A percentile compares a stretch with the other conserved stretches of the same genome.
These are phyloP conservation scores for Saturnispora gosingensis DNA, from an alignment of 805 yeast genomes.

Conservation along the genomic window DNA sequence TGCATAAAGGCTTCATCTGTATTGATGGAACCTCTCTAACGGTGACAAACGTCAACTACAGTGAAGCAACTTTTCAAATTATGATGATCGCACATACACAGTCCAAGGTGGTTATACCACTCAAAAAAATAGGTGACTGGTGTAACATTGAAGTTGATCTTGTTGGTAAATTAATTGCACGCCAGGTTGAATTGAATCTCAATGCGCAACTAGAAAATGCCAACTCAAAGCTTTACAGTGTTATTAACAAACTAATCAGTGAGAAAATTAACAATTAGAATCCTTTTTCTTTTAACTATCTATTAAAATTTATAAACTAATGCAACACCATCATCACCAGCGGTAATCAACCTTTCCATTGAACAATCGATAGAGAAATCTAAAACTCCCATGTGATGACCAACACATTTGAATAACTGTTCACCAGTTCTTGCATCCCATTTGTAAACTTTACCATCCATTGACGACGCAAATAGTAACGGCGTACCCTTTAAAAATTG, in stretches of 20 bases:
- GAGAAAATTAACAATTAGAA: slow-evolving; percentile 25
- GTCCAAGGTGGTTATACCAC: slow-evolving; percentile 63
- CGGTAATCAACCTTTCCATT: slow-evolving; percentile 71
- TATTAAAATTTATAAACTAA: slow-evolving; percentile 40
- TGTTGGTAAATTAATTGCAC: slow-evolving; percentile 84
- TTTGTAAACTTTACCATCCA: slow-evolving; percentile 78
- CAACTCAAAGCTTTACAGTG: slow-evolving; percentile 39
- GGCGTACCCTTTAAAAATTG: slow-evolving; percentile 51
- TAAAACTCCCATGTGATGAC: slow-evolving; percentile 90
- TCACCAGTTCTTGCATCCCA: slow-evolving; percentile 88
- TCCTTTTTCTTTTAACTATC: not conserved
- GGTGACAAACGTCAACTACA: slow-evolving; percentile 66
- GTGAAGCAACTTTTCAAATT: slow-evolving; percentile 52
- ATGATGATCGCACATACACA: slow-evolving; percentile 93
- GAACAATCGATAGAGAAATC: slow-evolving; percentile 66
- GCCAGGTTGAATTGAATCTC: slow-evolving; percentile 60
- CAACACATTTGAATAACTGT: slow-evolving; percentile 68
- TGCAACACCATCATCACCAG: slow-evolving; percentile 96
- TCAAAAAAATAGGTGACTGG: slow-evolving; percentile 47
- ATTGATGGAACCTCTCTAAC: slow-evolving; percentile 93
- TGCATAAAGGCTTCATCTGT: slow-evolving; percentile 90
- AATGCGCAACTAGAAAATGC: slow-evolving; percentile 42
- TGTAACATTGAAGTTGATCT: slow-evolving; percentile 94
- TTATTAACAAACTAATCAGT: slow-evolving; percentile 42
- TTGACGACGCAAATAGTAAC: slow-evolving; percentile 56